Evolutionary conservation across 352 stramenopile species (phyloP), one percentile per base, ranked within the genome.

Genomic region (Paralagenidium karlingii): DNA sequence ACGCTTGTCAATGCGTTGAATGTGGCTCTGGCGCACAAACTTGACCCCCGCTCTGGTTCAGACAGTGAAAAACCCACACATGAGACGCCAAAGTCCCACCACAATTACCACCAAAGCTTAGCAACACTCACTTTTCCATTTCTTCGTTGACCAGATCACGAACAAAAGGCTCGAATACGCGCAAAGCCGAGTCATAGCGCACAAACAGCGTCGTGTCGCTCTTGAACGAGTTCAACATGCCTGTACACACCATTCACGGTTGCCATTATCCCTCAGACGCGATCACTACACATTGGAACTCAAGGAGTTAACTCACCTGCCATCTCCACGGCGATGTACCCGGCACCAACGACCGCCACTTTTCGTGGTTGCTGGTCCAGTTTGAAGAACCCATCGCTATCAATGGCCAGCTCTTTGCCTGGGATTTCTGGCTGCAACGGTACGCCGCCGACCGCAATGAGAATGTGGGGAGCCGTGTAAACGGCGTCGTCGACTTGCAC

Each of bases 311-410:
- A 34, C 15, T 27, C 67, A 33, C 73, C 91, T 2, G 94, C 94
- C 24, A 99, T 58, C 76, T 99, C 95, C 11, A 98, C 86, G 24
- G 87, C 94, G 60, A 98, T 98, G 73, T 98, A 98, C 16, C 94
- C 95, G 12, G 83, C 94, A 36, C 95, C 94, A 8, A 98, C 78
- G 1, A 98, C 87, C 6, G 95, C 83, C 12, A 90, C 84, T 48
- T 90, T 92, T 40, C 82, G 60, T 1, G 94, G 94, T 49, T 87
- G 71, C 27, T 68, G 53, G 53, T 96, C 76, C 26, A 99, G 59
- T 24, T 96, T 81, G 65, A 98, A 99, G 67, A 99, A 98, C 15
- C 79, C 94, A 67, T 99, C 91, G 36, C 65, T 94, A 32, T 89
- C 84, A 51, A 98, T 98, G 38, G 68, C 76, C 50, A 97, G 68